Evolutionary conservation across 306 rosid genomes (phyloP).

Genomic region (Urtica urens): DNA sequence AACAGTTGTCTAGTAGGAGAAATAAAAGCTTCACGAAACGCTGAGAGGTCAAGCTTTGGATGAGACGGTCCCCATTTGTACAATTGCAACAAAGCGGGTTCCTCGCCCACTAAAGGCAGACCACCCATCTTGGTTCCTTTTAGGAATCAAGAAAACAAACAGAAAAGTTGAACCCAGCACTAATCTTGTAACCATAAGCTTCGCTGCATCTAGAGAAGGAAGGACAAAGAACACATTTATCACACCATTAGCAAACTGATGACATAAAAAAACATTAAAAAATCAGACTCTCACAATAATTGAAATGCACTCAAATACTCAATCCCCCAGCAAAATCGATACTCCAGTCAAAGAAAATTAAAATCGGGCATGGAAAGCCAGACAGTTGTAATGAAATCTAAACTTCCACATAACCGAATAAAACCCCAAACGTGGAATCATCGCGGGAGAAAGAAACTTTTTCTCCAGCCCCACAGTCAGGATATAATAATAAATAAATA

Average conservation of each 20-base stretch:
- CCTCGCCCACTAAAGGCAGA: slow-evolving; percentile 30
- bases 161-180: slow-evolving; percentile 2
- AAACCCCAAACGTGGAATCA: too few relatives aligned
- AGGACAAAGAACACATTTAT: not conserved
- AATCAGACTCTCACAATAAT: not conserved
- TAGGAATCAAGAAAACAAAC: slow-evolving; percentile 17
- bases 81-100: slow-evolving; percentile 62
- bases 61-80: slow-evolving; percentile 58
- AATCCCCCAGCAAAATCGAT: not conserved
- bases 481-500: too few relatives aligned
- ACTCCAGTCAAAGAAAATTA: not conserved
- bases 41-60: slow-evolving; percentile 43
- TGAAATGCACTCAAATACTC: not conserved
- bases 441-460: too few relatives aligned
- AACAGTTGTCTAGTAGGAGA: slow-evolving; percentile 70
- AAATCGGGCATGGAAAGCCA: not conserved
- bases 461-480: too few relatives aligned
- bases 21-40: slow-evolving; percentile 69
- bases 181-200: slow-evolving; percentile 4
- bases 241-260: not conserved
- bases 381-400: not conserved
- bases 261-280: not conserved
- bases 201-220: slow-evolving; percentile 5
- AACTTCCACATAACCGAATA: too few relatives aligned
- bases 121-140: slow-evolving; percentile 46